phyloP scores from a whole-genome alignment of 768 basidiomycete genomes.

The Mycena capillaripes region DNA sequence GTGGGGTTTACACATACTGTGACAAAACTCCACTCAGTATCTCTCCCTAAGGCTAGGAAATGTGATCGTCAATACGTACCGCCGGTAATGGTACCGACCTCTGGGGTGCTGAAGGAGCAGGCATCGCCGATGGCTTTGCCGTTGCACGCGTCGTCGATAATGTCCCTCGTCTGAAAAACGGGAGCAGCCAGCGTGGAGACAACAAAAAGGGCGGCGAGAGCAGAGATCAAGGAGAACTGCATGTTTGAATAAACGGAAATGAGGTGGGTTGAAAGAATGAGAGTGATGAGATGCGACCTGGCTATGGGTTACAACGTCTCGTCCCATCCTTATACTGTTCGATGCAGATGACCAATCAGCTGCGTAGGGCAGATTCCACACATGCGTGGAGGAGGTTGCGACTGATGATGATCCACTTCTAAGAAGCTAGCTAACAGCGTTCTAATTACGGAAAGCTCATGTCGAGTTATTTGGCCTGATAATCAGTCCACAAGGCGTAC shows the following conservation, averaged over 20 bases:
- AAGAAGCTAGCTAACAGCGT: too few species aligned
- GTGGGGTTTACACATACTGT: slow-evolving; percentile 7
- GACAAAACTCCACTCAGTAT: slow-evolving; percentile 14
- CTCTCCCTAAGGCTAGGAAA: slow-evolving; percentile 3
- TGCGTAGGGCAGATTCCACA: slow-evolving; percentile 2
- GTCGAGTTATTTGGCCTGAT: too few species aligned
- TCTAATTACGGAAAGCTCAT: too few species aligned
- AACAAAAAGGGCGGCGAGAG: background rate
- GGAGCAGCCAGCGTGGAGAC: slow-evolving; percentile 16
- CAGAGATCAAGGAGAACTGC: too few species aligned
- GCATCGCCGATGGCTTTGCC: background rate
- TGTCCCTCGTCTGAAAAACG: slow-evolving; percentile 11
- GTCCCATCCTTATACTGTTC: slow-evolving; percentile 12
- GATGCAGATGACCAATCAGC: slow-evolving; percentile 15
- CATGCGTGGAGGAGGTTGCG: slow-evolving; percentile 16
- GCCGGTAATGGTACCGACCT: slow-evolving; percentile 16
- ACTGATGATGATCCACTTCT: too few species aligned
- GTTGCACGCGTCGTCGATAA: slow-evolving; percentile 17
- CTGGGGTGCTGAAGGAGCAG: slow-evolving; percentile 17
- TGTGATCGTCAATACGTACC: slow-evolving; percentile 13
- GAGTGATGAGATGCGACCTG: slow-evolving; percentile 17
- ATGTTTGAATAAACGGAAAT: slow-evolving; percentile 13
- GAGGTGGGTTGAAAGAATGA: slow-evolving; percentile 14
- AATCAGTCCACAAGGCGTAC: too few species aligned
- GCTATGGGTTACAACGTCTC: slow-evolving; percentile 6